Evolutionary conservation across 1,139 yeast genomes (phyloP).

Genomic region (Yarrowia galli): DNA sequence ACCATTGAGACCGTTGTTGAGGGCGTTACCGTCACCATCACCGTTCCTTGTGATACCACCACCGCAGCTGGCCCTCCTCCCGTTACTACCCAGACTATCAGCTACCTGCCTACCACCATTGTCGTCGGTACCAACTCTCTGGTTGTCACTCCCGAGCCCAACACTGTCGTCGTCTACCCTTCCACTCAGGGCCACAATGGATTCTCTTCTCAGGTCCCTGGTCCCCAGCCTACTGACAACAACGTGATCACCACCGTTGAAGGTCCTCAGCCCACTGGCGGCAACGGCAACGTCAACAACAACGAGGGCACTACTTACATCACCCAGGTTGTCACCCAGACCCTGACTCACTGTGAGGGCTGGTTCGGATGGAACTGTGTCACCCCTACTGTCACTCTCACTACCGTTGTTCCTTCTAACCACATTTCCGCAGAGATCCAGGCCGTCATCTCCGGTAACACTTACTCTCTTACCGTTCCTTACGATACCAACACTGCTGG

Average conservation of each 20-base stretch:
- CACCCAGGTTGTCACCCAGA: constrained; percentile 17
- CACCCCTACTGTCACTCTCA: constrained; percentile 9
- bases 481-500: constrained; percentile 21
- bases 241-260: too few species aligned
- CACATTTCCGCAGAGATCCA: background rate
- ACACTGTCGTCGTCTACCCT: background rate
- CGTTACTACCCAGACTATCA: background rate
- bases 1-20: constrained; percentile 42
- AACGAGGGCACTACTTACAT: background rate
- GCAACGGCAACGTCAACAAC: background rate
- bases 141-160: background rate
- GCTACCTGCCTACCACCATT: constrained; percentile 4
- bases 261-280: background rate
- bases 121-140: background rate
- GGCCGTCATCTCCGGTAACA: constrained; percentile 1
- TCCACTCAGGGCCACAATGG: background rate
- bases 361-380: constrained; percentile 12
- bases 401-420: constrained; percentile 7
- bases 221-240: constrained; percentile 9
- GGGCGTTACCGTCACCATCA: constrained; percentile 42
- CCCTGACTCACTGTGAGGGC: constrained; percentile 9
- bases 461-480: constrained; percentile 6
- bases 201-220: too few species aligned
- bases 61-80: background rate
- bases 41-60: constrained; percentile 41